Evolutionary conservation across 2,329 filamentous ascomycete species (phyloP), one percentile per base, ranked within the genome.

Genomic region (Xylaria sp.): DNA sequence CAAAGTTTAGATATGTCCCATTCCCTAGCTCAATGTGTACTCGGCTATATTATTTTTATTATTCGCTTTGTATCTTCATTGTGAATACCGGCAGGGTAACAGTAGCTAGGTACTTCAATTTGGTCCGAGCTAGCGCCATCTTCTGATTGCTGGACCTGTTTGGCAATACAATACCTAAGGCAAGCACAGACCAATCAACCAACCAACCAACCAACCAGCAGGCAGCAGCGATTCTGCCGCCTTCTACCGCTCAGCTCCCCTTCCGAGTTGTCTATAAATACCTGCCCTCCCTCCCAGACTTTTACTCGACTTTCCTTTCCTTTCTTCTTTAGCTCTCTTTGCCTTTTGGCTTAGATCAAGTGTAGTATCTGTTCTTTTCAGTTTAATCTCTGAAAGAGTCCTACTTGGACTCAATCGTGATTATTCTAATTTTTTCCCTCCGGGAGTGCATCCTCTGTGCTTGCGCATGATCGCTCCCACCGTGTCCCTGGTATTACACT

Each of bases 341-440:
- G 83, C 76, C 76, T 77, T 77, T 77, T 78, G 76, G 76, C 76
- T 71, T 71, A 71, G 91, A 93, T 93, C 91, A 93, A 93, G 91
- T 93, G 91, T 93, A 93, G 91, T 93, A 93, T 93, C 91, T 93
- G 91, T 94, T 94, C 92, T 94, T 93, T 92, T 93, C 90, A 94
- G 92, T 93, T 94, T 94, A 94, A 94, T 93, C 90, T 92, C 92
- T 94, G 91, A 91, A 92, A 93, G 87, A 86, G 85, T 85, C 86
- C 89, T 88, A 92, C 74, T 84, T 86, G 89, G 85, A 84, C 84
- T 85, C 85, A 88, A 87, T 87, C 85, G 85, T 89, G 90, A 93
- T 94, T 94, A 93, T 88, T 89, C 90, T 86, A 87, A 93, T 94
- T 92, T 91, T 93, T 93, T 85, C 74, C 81, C 68, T 75, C 0